Evolutionary conservation across 768 basidiomycete genomes (phyloP), one percentile per base, ranked within the genome.

Genomic region (Lactarius psammicola): DNA sequence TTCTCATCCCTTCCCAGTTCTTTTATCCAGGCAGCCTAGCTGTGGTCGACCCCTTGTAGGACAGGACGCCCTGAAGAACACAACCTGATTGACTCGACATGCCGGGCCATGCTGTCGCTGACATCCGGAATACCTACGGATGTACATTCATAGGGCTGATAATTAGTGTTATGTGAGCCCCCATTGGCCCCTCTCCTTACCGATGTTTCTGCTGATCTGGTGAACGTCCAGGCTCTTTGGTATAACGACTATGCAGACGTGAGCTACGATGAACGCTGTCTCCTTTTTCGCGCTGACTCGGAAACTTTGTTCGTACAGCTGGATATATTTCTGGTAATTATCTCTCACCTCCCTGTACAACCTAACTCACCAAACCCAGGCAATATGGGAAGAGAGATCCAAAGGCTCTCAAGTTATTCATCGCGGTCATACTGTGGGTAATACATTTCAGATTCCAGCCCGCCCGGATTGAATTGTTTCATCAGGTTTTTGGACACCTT

Each of bases 401-500:
- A 13, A 42, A 3, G 17, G 3, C 10, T 10, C 51, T 64, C 38
- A 31, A 64, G 38, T 15, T 23, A 13, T 42, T 64, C 51, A 8
- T 64, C n/a, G 58, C 38, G 2, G 2, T 34, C n/a, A 26, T 64
- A 42, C 7, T 64, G 63, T 64, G 36, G 0, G 63, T 55, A 2
- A 17, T 15, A 42, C 18, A 34, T 46, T 18, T 20, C 20, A 17
- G n/a, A 15, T 34, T 7, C 20, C 17, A n/a, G 8, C 23, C 23
- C 20, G 7, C 18, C 34, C 26, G 0, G 54, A 23, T 28, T 8
- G 3, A 6, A n/a, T 30, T 31, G 2, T 11, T 7, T 30, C 31
- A 3, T 53, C 23, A 81, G 80, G 69, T 1, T 79, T 11, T 69
- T 83, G 65, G 82, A 85, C 71, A 80, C 80, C 0, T 40, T 75